Evolutionary conservation across 805 yeast genomes (phyloP).

Genomic region (Kodamaea laetipori): DNA sequence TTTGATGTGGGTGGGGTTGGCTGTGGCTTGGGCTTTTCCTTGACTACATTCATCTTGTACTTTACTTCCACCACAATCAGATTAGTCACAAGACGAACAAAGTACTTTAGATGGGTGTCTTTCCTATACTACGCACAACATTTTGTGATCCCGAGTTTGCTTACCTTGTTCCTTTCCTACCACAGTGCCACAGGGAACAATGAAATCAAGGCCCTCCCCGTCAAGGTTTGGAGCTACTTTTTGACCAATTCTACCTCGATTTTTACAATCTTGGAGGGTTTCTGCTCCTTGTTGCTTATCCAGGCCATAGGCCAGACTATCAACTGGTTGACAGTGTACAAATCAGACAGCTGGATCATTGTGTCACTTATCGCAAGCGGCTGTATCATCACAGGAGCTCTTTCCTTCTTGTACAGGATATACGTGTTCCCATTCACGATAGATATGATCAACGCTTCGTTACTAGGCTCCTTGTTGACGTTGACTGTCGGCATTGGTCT

Average conservation of each 20-base stretch:
- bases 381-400: slow-evolving; percentile 69
- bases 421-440: slow-evolving; percentile 75
- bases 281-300: slow-evolving; percentile 86
- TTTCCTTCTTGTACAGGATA: slow-evolving; percentile 79
- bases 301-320: slow-evolving; percentile 89
- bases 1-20: slow-evolving; percentile 90
- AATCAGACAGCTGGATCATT: slow-evolving; percentile 79
- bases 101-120: slow-evolving; percentile 47
- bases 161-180: slow-evolving; percentile 66
- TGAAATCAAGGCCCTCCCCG: slow-evolving; percentile 19
- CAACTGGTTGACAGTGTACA: slow-evolving; percentile 60
- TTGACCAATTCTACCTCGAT: slow-evolving; percentile 83
- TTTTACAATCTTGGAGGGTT: slow-evolving; percentile 88
- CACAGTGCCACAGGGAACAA: slow-evolving; percentile 29
- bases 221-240: slow-evolving; percentile 70
- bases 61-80: slow-evolving; percentile 73
- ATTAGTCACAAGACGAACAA: slow-evolving; percentile 47
- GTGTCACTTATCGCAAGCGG: slow-evolving; percentile 72
- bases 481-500: slow-evolving; percentile 71
- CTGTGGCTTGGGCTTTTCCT: slow-evolving; percentile 86
- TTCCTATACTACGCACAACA: slow-evolving; percentile 79
- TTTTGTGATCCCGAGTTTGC: slow-evolving; percentile 74
- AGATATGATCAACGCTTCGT: slow-evolving; percentile 72
- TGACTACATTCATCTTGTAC: slow-evolving; percentile 60
- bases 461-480: slow-evolving; percentile 84